Evolutionary conservation across 2,329 filamentous ascomycete species (phyloP).

Genomic region (Alternaria conjuncta): DNA sequence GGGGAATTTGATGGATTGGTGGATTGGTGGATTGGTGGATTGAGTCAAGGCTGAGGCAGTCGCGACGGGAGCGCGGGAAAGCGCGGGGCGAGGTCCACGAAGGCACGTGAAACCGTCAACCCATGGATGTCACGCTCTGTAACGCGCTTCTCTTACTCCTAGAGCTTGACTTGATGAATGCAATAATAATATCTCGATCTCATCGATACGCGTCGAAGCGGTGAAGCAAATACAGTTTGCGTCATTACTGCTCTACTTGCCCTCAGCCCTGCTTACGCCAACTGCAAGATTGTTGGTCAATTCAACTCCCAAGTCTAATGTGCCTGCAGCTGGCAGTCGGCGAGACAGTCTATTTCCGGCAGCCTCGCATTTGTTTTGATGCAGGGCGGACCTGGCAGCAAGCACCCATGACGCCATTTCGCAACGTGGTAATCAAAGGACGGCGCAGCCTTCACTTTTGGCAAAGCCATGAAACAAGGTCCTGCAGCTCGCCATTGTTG

Average conservation of each 20-base stretch:
- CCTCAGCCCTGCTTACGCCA: not conserved
- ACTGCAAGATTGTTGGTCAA: not conserved
- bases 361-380: slow-evolving; percentile 15
- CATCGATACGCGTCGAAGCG: not conserved
- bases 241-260: not conserved
- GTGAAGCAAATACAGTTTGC: not conserved
- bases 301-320: slow-evolving; percentile 1
- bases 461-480: slow-evolving; percentile 34
- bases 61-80: slow-evolving; percentile 17
- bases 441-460: slow-evolving; percentile 28
- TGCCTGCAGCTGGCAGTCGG: slow-evolving; percentile 7
- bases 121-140: too few species aligned
- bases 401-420: slow-evolving; percentile 23
- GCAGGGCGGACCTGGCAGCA: slow-evolving; percentile 19
- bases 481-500: slow-evolving; percentile 19
- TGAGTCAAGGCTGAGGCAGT: slow-evolving; percentile 28
- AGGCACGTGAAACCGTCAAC: slow-evolving; percentile 23
- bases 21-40: not conserved
- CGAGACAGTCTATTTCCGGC: slow-evolving; percentile 16
- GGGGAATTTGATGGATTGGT: slow-evolving; percentile 12
- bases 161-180: too few species aligned
- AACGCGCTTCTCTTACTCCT: too few species aligned
- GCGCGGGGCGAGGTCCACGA: slow-evolving; percentile 22
- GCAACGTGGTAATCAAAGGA: slow-evolving; percentile 36
- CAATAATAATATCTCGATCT: not conserved